phyloP scores from a whole-genome alignment of 2,329 filamentous ascomycete genomes.

The Pseudocercospora crystallina region DNA sequence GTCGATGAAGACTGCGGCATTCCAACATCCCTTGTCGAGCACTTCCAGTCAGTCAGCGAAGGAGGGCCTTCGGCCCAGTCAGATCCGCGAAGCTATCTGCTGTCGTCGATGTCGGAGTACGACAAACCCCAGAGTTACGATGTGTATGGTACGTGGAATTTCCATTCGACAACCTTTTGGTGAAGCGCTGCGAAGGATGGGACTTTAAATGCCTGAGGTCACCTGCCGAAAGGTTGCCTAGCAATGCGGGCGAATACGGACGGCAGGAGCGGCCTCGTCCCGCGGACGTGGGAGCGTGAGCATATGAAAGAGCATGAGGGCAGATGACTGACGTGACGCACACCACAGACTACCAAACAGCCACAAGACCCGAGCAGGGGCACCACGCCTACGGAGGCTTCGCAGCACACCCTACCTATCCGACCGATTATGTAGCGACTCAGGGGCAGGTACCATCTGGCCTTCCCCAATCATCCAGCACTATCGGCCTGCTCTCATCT shows the following conservation, averaged over 20 bases:
- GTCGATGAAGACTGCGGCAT: conserved; percentile 39
- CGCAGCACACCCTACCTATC: conserved; percentile 49
- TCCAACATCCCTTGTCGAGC: conserved; percentile 32
- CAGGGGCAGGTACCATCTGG: conserved; percentile 53
- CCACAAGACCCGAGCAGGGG: conserved; percentile 61
- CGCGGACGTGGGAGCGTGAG: conserved; percentile 20
- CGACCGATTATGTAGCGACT: conserved; percentile 49
- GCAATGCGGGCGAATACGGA: conserved; percentile 2
- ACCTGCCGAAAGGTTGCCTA: conserved; percentile 4
- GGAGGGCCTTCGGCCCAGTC: conserved; percentile 56
- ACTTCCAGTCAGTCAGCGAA: conserved; percentile 41
- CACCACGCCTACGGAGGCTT: conserved; percentile 48
- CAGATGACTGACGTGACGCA: conserved; percentile 51
- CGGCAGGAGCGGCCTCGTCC: conserved; percentile 15
- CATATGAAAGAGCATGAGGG: conserved; percentile 30
- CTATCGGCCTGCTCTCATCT: conserved; percentile 44
- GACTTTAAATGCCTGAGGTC: no score
- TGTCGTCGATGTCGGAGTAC: conserved; percentile 76
- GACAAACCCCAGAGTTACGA: conserved; percentile 72
- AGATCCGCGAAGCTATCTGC: conserved; percentile 41
- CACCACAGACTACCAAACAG: conserved; percentile 52
- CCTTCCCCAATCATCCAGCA: conserved; percentile 44
- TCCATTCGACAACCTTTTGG: not conserved
- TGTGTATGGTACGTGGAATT: conserved; percentile 71
- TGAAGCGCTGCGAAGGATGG: no score